Evolutionary conservation across 164 flowering plant species (phyloP), one percentile per base, ranked within the genome.

Genomic region (Piper longum): DNA sequence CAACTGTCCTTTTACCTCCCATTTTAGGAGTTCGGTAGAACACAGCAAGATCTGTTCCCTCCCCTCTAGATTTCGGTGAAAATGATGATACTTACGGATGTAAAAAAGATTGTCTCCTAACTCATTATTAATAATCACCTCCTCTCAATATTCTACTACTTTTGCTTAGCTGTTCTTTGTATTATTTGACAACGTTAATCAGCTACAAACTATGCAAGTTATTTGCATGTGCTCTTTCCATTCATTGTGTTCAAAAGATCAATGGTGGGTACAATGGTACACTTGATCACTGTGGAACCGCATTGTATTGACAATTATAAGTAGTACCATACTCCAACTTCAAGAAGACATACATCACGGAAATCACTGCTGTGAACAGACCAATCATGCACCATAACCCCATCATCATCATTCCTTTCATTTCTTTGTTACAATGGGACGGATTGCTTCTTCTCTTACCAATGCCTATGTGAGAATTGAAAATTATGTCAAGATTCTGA

Each of bases 1-100:
- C 56, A 65, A 64, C 62, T 71, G 75, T 75, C 70, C 76, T 66
- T 58, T 51, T 58, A 39, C n/a, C 64, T 48, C 64, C 81, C 68
- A 71, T 73, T 59, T 73, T 66, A 54, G 62, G 62, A 65, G 43
- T 41, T 64, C 40, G 43, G 61, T 52, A 51, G 60, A 57, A 60
- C 59, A 26, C 54, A 16, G 39, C 18, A 58, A 39, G 41, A 64
- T 58, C 57, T 13, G 43, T 17, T 42, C 54, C 14, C 59, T 57
- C 2, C 9, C 19, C 56, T 65, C 67, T 57, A 58, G 52, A 45
- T 65, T 65, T 65, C 60, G 17, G 26, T 56, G 62, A 65, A 57
- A 43, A 65, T 41, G 48, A 60, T 4, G 40, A 57, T 16, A 26
- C 61, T 54, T 40, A 9, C 62, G 45, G 58, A 43, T 56, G 57